phyloP scores from a whole-genome alignment of 2,329 filamentous ascomycete species.

The Claviceps spartinae region DNA sequence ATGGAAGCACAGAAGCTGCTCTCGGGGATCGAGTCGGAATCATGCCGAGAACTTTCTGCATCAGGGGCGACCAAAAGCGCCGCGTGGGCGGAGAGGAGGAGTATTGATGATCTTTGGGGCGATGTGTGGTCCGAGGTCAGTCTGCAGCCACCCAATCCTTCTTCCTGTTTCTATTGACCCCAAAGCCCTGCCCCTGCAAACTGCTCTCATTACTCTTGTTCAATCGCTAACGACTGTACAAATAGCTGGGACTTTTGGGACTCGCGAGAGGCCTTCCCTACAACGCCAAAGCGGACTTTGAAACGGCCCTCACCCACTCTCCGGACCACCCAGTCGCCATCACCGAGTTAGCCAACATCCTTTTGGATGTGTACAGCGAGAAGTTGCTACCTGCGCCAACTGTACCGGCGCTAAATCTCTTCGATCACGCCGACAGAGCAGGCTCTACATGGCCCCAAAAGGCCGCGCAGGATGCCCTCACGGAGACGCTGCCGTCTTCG shows the following conservation, averaged over 20 bases:
- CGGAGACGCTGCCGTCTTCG: constrained; percentile 23
- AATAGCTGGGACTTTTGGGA: constrained; percentile 53
- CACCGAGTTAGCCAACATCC: constrained; percentile 68
- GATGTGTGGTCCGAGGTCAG: constrained; percentile 73
- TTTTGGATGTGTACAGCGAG: constrained; percentile 73
- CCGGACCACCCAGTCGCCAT: constrained; percentile 70
- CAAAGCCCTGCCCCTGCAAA: no score
- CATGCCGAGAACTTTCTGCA: constrained; percentile 47
- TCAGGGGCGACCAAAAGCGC: constrained; percentile 47
- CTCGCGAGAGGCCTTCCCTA: constrained; percentile 49
- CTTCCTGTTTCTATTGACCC: background rate
- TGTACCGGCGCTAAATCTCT: constrained; percentile 27
- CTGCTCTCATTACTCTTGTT: background rate
- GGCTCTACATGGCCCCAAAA: background rate
- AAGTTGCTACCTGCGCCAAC: constrained; percentile 46
- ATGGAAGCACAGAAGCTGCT: constrained; percentile 71
- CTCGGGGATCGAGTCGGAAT: constrained; percentile 53
- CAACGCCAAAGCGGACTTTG: constrained; percentile 62
- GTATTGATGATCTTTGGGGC: constrained; percentile 70
- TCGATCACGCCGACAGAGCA: background rate
- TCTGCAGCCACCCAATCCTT: constrained; percentile 4
- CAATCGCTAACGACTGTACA: background rate
- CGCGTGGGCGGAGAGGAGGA: constrained; percentile 69
- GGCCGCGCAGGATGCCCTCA: constrained; percentile 1
- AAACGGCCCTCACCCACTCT: constrained; percentile 66